Base-by-base conservation (phyloP, 768 basidiomycete species). In the Leucocoprinus leucothites region DNA sequence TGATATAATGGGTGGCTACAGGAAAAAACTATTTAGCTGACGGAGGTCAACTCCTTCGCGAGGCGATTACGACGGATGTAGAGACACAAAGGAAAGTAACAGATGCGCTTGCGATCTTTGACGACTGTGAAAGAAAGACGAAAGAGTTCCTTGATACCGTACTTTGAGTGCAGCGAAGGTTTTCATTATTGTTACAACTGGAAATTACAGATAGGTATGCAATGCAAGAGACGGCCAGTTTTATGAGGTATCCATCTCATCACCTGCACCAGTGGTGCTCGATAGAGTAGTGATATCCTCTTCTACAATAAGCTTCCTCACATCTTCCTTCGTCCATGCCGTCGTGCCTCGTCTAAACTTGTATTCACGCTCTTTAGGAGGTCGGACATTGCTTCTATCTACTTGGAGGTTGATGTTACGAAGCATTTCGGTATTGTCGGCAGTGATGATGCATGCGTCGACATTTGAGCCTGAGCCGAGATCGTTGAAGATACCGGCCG, bases 401-500 rank as follows among this genome's bases (percentile, higher is more conserved):
- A 38, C 38, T 1, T 97, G 97, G 77, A 82, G 94, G 71, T 90
- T 87, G 67, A 89, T 90, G 74, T 98, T 98, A 58, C 97, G 82
- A 57, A 98, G 74, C 90, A 91, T 95, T 70, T 97, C 94, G 0
- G 94, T 95, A 57, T 85, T 76, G 46, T 79, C 74, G 43, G 87
- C 86, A 3, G 92, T 94, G 72, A 99, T 95, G 61, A 98, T 82
- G 69, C 95, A 96, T 1, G 94, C 96, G 69, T 99, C 97, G 64
- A 98, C 84, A 68, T 99, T 98, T n/a, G 92, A 94, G 41, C 97
- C 97, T 0, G 96, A 98, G 3, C 97, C 97, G 31, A 98, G 84
- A 76, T 99, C 97, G 75, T 99, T 98, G 82, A 97, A 98, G 67
- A 99, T 95, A 81, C 97, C 97, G 1, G 93, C 91, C 21, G 89